Evolutionary conservation across 352 stramenopile genomes (phyloP).

Genomic region (Globisporangium barbulae): DNA sequence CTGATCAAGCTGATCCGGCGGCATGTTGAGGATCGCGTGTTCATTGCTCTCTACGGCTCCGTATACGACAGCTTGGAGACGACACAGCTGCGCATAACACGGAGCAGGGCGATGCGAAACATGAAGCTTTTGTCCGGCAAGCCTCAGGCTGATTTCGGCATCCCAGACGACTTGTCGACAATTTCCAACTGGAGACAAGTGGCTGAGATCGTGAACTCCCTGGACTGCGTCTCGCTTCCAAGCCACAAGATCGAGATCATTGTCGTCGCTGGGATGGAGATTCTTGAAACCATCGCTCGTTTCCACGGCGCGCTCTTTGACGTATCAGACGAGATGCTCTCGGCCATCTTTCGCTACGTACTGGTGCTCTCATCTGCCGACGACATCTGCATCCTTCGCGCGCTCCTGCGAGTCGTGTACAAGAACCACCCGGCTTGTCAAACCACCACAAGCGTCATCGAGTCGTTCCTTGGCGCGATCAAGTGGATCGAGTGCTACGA

Average conservation of each 20-base stretch:
- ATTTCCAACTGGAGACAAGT: conserved; percentile 59
- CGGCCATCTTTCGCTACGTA: conserved; percentile 65
- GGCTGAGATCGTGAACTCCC: conserved; percentile 47
- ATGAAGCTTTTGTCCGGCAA: conserved; percentile 59
- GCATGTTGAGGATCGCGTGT: conserved; percentile 79
- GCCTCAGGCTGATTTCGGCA: conserved; percentile 54
- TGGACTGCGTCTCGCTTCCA: conserved; percentile 77
- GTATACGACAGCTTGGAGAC: conserved; percentile 63
- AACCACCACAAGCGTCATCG: conserved; percentile 54
- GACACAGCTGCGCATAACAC: conserved; percentile 27
- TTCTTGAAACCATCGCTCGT: conserved; percentile 47
- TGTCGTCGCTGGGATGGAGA: conserved; percentile 44
- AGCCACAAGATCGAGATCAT: conserved; percentile 85
- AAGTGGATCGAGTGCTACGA: conserved; percentile 76
- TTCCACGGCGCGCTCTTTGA: conserved; percentile 57
- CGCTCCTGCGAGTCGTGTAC: conserved; percentile 60
- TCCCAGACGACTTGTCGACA: conserved; percentile 53
- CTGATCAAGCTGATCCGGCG: conserved; percentile 70
- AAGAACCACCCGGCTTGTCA: conserved; percentile 66
- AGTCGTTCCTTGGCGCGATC: conserved; percentile 71
- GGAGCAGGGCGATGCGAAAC: conserved; percentile 40
- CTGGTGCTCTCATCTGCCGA: conserved; percentile 59
- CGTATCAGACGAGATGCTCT: conserved; percentile 55
- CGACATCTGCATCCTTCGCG: conserved; percentile 47
- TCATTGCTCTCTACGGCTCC: conserved; percentile 48